Base-by-base conservation (phyloP, 306 rosid genomes). In the Begonia loranthoides region DNA sequence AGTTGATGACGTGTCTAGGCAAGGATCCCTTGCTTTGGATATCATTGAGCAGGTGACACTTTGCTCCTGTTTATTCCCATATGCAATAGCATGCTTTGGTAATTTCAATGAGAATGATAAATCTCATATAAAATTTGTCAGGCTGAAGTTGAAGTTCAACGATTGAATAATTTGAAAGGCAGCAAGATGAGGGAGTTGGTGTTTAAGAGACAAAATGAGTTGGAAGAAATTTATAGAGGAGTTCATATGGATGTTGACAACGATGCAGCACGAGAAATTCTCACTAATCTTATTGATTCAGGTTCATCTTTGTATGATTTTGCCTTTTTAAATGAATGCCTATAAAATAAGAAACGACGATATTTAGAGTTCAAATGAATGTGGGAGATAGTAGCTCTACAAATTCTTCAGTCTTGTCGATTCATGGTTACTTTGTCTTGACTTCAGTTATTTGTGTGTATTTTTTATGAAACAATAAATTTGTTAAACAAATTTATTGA, bases 211-310 rank as follows among this genome's bases (percentile, higher is more conserved):
- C 97, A 84, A 76, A 71, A 43, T 58, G 93, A 82, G 57, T 89
- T 89, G 16, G 94, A 89, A 72, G 87, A 77, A 68, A 79, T 89
- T 59, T 89, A 77, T 64, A 73, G 68, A 67, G 87, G 74, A 59
- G 93, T 82, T 71, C 93, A 82, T 68, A 77, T 89, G 87, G 90
- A 82, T 61, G 73, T 89, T 10, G 90, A 84, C 49, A 58, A 79
- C 56, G 78, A 77, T 65, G 68, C 76, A 39, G 84, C 93, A 14
- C 70, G 80, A 61, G 67, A 71, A 73, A 79, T 66, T 63, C 84
- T 89, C 59, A 72, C 39, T 45, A 57, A 58, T 55, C 79, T 77
- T 63, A 79, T 82, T 45, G 87, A 89, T 73, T 77, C 97, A 59
- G 95, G 97, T 89, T 70, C 21, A 49, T 57, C 13, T 17, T 51